Evolutionary conservation across 345 rosid species (phyloP).

Genomic region (Euphorbia lathyris): DNA sequence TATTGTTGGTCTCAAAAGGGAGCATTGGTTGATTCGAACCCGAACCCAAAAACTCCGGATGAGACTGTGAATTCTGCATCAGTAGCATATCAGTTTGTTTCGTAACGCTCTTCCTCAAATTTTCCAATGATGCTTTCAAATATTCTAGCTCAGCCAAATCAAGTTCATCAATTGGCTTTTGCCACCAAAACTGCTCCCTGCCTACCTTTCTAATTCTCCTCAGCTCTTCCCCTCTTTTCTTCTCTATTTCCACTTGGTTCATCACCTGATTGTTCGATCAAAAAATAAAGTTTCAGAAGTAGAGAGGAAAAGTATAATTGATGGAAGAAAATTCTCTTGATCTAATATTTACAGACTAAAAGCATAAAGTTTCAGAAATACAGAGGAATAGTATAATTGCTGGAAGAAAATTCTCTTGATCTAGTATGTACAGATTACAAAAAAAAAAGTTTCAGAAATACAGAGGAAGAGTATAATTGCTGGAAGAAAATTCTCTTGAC

Average conservation of each 20-base stretch:
- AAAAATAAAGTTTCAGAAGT: too few relatives aligned
- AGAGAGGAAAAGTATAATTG: too few relatives aligned
- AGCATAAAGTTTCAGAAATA: too few relatives aligned
- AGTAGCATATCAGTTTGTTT: slow-evolving; percentile 10
- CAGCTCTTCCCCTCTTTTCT: slow-evolving; percentile 13
- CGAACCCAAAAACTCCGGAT: slow-evolving; percentile 1
- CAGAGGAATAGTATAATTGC: background rate
- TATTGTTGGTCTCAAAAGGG: slow-evolving; percentile 22
- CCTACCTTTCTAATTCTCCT: slow-evolving; percentile 6
- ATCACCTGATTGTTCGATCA: too few relatives aligned
- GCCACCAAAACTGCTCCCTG: slow-evolving; percentile 18
- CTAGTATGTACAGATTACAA: too few relatives aligned
- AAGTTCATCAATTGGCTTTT: slow-evolving; percentile 15
- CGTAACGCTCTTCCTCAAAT: slow-evolving; percentile 12
- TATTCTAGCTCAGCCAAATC: slow-evolving; percentile 9
- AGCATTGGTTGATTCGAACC: slow-evolving; percentile 7
- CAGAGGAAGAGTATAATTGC: too few relatives aligned
- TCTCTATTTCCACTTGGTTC: slow-evolving; percentile 19
- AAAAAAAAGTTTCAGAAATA: too few relatives aligned
- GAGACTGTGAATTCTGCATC: slow-evolving; percentile 1
- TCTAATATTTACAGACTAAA: too few relatives aligned
- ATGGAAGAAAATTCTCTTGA: too few relatives aligned
- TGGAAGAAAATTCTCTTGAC: too few relatives aligned
- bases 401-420: too few relatives aligned
- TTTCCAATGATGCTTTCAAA: slow-evolving; percentile 2